Percentiles rank a stretch among this genome's conserved stretches.
Evolutionary conservation across 768 basidiomycete genomes (phyloP).

Genomic region (Daedaleopsis sinensis): DNA sequence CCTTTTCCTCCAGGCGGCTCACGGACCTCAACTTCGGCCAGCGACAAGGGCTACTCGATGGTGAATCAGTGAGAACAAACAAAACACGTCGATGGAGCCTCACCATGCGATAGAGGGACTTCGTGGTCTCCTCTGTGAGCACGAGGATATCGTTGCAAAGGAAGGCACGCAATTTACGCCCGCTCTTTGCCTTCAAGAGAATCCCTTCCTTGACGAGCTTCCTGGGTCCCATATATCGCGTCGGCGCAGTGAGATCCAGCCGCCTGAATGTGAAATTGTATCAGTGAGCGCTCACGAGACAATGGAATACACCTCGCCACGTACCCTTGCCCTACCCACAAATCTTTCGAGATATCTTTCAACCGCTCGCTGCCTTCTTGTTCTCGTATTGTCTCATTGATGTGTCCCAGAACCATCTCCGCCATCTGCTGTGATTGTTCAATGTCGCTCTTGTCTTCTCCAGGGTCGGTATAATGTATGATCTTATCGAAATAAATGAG

Average conservation of each 20-base stretch:
- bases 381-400: conserved; percentile 89
- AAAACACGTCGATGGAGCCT: conserved; percentile 27
- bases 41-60: conserved; percentile 63
- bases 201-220: conserved; percentile 78
- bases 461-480: conserved; percentile 73
- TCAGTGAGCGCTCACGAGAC: not conserved
- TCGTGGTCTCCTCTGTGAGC: conserved; percentile 72
- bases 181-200: conserved; percentile 82
- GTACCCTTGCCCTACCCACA: conserved; percentile 89
- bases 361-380: conserved; percentile 84
- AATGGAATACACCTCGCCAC: conserved; percentile 19
- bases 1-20: conserved; percentile 56
- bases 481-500: conserved; percentile 53
- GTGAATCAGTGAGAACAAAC: not conserved
- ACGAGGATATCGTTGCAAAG: conserved; percentile 91
- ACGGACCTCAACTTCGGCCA: conserved; percentile 66
- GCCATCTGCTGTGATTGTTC: conserved; percentile 59
- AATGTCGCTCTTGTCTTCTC: conserved; percentile 62
- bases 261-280: conserved; percentile 43
- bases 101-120: conserved; percentile 83
- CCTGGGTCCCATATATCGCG: conserved; percentile 81
- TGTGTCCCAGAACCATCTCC: conserved; percentile 72
- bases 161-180: conserved; percentile 73
- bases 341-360: conserved; percentile 67
- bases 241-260: conserved; percentile 89